These are phyloP conservation scores for Staphylotrichum longicolle DNA, from an alignment of 495 filamentous ascomycete species.

Conservation along the genomic window DNA sequence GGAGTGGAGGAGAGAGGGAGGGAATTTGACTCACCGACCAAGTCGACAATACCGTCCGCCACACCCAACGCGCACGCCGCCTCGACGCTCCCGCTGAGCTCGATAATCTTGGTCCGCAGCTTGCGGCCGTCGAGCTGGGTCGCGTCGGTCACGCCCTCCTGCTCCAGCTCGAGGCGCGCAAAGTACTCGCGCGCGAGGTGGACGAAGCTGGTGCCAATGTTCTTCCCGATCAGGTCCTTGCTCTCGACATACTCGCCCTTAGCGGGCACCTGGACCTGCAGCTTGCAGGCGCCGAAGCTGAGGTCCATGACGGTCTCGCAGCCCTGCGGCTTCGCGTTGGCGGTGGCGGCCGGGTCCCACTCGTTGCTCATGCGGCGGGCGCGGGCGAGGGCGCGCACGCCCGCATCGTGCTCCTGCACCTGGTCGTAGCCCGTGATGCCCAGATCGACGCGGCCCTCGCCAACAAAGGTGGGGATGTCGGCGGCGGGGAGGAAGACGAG, in stretches of 20 bases:
- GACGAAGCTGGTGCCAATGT: conserved; percentile 93
- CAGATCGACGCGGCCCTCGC: conserved; percentile 87
- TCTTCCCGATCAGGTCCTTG: conserved; percentile 83
- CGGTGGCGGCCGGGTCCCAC: conserved; percentile 40
- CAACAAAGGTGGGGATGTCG: conserved; percentile 96
- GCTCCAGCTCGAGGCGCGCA: conserved; percentile 61
- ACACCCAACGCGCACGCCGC: conserved; percentile 94
- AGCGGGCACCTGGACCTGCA: conserved; percentile 93
- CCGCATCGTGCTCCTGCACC: conserved; percentile 86
- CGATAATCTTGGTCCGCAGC: conserved; percentile 80
- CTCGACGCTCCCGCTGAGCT: conserved; percentile 92
- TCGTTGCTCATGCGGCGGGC: conserved; percentile 55
- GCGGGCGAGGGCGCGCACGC: conserved; percentile 53
- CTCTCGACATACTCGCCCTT: conserved; percentile 69
- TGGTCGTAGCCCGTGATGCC: conserved; percentile 94
- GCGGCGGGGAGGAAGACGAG: conserved; percentile 96
- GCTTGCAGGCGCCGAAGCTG: conserved; percentile 83
- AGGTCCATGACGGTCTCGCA: conserved; percentile 84
- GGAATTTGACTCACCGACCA: conserved; percentile 68
- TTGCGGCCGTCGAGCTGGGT: conserved; percentile 41
- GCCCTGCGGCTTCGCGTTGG: conserved; percentile 46
- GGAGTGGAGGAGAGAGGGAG: conserved; percentile 11
- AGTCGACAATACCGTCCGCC: conserved; percentile 94
- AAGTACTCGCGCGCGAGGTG: conserved; percentile 80
- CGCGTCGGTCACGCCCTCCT: conserved; percentile 35